Base-by-base conservation (phyloP, 225 moss, liverwort and hornwort genomes). In the Antitrichia curtipendula region DNA sequence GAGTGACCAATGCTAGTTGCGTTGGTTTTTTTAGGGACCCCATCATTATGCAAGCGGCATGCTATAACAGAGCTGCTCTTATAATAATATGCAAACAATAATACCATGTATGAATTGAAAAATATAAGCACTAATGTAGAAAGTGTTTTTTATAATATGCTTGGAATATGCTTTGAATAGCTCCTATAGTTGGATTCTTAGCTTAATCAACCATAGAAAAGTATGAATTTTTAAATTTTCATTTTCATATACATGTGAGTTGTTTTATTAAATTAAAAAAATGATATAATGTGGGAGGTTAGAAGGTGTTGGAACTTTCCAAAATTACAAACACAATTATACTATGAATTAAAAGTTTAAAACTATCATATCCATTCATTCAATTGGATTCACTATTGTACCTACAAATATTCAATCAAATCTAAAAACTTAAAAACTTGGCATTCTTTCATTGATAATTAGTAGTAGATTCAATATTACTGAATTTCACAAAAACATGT, bases 211-310 rank as follows among this genome's bases (percentile, higher is more conserved):
- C 10, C 4, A 45, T 45, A 2, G 28, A 4, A 3, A 31, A 47
- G 2, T 2, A 19, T 47, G 7, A 18, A 10, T 18, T 73, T 28
- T 7, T 10, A 0, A 16, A 45, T 29, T 73, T 73, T 73, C 1
- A 19, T 31, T 73, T 47, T 11, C 2, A 31, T 31, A 3, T 47
- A 9, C 2, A 19, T 31, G 3, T 47, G 10, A 47, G 18, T 10
- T 10, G 6, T 10, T 28, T 9, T 27, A 43, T 45, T 28, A 16
- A 45, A 10, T 45, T 71, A 0, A 4, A 45, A 8, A 72, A 27
- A 8, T 10, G 6, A 72, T 17, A 6, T 18, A 10, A 18, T 45
- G 2, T 72, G 7, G 3, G 16, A 5, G 16, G 3, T 18, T 29
- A 72, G 17, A 17, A 72, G 72, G 2, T 45, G 10, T 29, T 72